These are phyloP conservation scores for Melanogaster broomeanus DNA, from an alignment of 768 basidiomycete genomes.

Conservation along the genomic window DNA sequence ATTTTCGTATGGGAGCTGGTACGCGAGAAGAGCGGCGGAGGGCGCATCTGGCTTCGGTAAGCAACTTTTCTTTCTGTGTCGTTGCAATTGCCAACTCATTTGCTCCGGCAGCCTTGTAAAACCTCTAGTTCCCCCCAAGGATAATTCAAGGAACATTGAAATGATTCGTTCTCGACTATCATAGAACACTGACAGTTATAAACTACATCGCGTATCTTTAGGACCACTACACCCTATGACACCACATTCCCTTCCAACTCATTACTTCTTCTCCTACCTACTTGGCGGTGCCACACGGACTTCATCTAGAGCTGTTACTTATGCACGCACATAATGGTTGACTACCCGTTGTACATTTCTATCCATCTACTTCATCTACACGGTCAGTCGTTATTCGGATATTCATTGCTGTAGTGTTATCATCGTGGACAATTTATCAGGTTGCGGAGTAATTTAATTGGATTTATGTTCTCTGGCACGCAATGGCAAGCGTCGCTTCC, in stretches of 20 bases:
- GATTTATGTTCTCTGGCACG: not conserved
- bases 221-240: conserved; percentile 9
- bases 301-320: not conserved
- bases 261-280: not conserved
- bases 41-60: conserved; percentile 67
- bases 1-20: conserved; percentile 53
- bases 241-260: conserved; percentile 6
- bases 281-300: not conserved
- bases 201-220: conserved; percentile 18
- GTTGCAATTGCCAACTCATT: not conserved
- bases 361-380: conserved; percentile 2
- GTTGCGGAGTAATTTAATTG: conserved; percentile 3
- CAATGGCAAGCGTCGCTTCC: not conserved
- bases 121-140: conserved; percentile 19
- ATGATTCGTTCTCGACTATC: conserved; percentile 22
- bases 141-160: conserved; percentile 21
- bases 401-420: conserved; percentile 18
- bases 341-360: no score
- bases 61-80: conserved; percentile 11
- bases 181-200: conserved; percentile 14
- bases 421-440: conserved; percentile 6
- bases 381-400: not conserved
- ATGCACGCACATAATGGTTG: not conserved
- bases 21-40: conserved; percentile 59
- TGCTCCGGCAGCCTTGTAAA: conserved; percentile 19